These are phyloP conservation scores for Astraeus odoratus DNA, from an alignment of 768 basidiomycete species.

Conservation along the genomic window DNA sequence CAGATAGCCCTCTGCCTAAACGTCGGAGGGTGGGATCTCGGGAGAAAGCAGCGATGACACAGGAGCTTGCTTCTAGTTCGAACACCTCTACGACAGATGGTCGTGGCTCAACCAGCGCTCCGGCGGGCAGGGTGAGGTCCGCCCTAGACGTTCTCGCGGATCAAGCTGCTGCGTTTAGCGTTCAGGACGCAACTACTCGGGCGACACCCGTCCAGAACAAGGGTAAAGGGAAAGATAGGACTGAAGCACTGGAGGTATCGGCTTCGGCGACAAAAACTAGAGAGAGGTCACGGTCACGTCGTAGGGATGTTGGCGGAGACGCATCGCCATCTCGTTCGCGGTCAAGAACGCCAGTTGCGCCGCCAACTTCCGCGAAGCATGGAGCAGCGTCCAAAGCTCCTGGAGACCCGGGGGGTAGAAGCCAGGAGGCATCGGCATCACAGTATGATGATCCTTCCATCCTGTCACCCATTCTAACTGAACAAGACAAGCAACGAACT, in stretches of 20 bases:
- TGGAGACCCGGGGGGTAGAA: conserved; percentile 18
- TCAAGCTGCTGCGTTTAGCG: conserved; percentile 54
- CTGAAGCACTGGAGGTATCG: conserved; percentile 1
- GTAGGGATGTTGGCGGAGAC: conserved; percentile 5
- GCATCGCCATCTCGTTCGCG: conserved; percentile 7
- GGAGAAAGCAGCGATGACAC: conserved; percentile 7
- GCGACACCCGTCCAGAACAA: conserved; percentile 4
- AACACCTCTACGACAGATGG: background rate
- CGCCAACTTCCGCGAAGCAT: background rate
- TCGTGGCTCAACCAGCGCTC: background rate
- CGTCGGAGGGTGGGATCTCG: conserved; percentile 24
- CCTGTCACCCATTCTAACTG: background rate
- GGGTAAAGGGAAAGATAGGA: conserved; percentile 20
- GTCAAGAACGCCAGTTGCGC: conserved; percentile 10
- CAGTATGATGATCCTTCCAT: conserved; percentile 8
- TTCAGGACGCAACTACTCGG: conserved; percentile 23
- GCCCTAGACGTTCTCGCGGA: conserved; percentile 71
- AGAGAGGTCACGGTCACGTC: conserved; percentile 7
- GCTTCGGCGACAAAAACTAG: conserved; percentile 3
- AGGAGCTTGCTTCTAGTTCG: conserved; percentile 1
- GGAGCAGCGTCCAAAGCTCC: conserved; percentile 6
- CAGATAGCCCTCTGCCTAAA: conserved; percentile 36
- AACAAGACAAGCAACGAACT: too few species aligned
- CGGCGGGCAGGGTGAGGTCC: conserved; percentile 31
- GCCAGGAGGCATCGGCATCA: conserved; percentile 1